These are phyloP conservation scores for Penicillium italicum DNA, from an alignment of 2,329 filamentous ascomycete species.

Conservation along the genomic window DNA sequence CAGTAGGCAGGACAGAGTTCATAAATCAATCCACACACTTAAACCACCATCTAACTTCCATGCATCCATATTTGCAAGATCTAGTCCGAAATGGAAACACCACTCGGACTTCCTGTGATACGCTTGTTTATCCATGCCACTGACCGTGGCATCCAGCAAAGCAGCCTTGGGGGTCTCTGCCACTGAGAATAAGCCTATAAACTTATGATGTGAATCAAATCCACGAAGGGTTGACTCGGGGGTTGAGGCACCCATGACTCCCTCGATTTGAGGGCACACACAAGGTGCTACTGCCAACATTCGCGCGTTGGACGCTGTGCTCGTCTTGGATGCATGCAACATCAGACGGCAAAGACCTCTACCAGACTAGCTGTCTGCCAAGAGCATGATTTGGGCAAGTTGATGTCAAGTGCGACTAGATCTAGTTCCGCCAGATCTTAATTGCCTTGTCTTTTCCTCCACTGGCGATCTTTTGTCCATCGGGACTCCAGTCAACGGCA, in stretches of 20 bases:
- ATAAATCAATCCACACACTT: background rate
- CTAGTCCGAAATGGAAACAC: background rate
- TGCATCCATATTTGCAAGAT: background rate
- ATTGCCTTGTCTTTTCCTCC: conserved; percentile 86
- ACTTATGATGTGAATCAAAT: background rate
- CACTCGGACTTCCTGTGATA: background rate
- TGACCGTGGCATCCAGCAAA: background rate
- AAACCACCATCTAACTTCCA: conserved; percentile 1
- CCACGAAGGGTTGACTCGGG: background rate
- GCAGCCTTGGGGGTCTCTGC: background rate
- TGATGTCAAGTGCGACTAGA: conserved; percentile 1
- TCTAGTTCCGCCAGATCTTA: conserved; percentile 61
- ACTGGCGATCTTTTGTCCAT: conserved; percentile 82
- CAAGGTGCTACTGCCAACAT: background rate
- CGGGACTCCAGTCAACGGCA: conserved; percentile 90
- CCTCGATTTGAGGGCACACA: background rate
- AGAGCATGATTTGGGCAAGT: background rate
- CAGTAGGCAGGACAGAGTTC: background rate
- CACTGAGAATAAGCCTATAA: background rate
- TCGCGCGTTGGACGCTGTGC: background rate
- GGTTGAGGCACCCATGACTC: background rate
- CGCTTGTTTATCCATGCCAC: background rate
- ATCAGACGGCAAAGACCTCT: background rate
- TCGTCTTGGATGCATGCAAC: background rate
- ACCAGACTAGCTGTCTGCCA: background rate